Evolutionary conservation across 179 eudicot species (phyloP), one percentile per base, ranked within the genome.

Genomic region (Corrigiola litoralis): DNA sequence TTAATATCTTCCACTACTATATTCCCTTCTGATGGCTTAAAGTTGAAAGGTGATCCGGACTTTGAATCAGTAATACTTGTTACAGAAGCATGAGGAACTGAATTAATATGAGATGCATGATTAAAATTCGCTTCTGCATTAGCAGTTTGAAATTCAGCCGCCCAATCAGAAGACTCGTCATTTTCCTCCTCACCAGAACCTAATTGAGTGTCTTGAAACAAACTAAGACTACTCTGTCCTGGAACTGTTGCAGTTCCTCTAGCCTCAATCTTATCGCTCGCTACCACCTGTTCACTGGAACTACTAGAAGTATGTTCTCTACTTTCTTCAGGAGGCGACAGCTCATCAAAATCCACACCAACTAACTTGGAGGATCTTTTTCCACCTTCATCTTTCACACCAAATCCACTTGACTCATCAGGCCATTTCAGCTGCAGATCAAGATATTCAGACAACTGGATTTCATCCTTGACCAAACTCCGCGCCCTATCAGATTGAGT

Each of bases 111-210:
- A 55, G 83, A 70, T 32, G 72, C 72, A 65, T 81, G 63, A 72
- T 80, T 84, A 61, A 48, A 63, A 20, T 74, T 75, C 55, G 73
- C 63, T 10, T 63, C 83, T 45, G 81, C 66, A 68, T 60, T 68
- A 53, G 89, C 79, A 67, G 84, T 75, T 58, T 82, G 92, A 75
- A 87, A 89, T 65, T 89, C 95, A 5, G 90, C 88, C 61, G 81
- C 82, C 95, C 96, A 87, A 71, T 77, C 85, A 75, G 91, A 78
- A 25, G 75, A 71, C 49, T 71, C 78, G 21, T 57, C 61, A 48
- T 53, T 63, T 62, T 69, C 65, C 28, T 33, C 65, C 61, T 63
- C 81, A 64, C 58, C 62, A 61, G 82, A 55, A 33, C 58, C 72
- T 31, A 40, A 71, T 48, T 63, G 56, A 42, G 65, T 63, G 42